Conservation (phyloP, 768 basidiomycete species). For the Lentinula aciculospora region DNA sequence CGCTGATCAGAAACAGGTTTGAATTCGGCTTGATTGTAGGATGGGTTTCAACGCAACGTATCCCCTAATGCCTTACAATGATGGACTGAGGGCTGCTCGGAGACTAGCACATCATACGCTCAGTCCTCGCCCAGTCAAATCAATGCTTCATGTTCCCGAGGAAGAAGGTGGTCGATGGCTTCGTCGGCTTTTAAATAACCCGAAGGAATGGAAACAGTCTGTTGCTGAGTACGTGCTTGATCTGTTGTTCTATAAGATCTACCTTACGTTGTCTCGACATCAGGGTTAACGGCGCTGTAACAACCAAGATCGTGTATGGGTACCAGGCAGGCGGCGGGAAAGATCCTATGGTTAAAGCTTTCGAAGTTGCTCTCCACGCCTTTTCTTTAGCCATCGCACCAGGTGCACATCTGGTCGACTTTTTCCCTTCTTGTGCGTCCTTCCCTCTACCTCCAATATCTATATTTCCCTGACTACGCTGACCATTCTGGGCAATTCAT, state of each 20-base stretch:
- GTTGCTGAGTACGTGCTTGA: neutral
- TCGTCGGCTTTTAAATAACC: conserved; percentile 7
- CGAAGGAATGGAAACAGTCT: conserved; percentile 16
- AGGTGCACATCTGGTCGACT: conserved; percentile 15
- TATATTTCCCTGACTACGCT: neutral
- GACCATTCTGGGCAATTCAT: too few species aligned
- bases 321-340: conserved; percentile 20
- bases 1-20: conserved; percentile 8
- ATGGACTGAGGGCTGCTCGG: neutral
- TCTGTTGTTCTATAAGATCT: too few species aligned
- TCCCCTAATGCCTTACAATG: conserved; percentile 2
- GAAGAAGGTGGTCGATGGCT: neutral
- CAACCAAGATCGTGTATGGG: conserved; percentile 24
- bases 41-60: conserved; percentile 5
- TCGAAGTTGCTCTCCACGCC: conserved; percentile 12
- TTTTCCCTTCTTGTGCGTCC: conserved; percentile 21
- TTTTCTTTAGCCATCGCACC: conserved; percentile 8
- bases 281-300: conserved; percentile 8
- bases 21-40: neutral
- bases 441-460: too few species aligned
- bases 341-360: conserved; percentile 23
- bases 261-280: too few species aligned
- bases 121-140: neutral
- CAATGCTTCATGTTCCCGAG: neutral
- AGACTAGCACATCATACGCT: conserved; percentile 1